Percentiles rank a stretch among this genome's conserved stretches.
Conservation (phyloP, 1,139 yeast genomes). For the Blastobotrys serpentis region DNA sequence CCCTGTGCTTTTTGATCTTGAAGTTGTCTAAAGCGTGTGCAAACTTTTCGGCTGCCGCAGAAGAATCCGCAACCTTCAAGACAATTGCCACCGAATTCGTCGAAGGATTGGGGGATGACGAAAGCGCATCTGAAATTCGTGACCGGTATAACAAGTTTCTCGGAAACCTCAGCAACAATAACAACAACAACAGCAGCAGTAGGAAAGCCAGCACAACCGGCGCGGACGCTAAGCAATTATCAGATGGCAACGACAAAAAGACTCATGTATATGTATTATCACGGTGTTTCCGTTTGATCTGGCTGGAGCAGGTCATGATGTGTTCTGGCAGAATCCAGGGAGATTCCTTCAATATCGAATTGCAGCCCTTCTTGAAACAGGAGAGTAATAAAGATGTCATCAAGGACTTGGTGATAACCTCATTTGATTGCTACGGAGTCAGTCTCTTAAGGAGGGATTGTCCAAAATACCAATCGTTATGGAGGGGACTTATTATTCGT, state of each 20-base stretch:
- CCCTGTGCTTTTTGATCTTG: conserved; percentile 8
- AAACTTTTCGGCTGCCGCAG: not conserved
- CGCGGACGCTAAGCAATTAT: too few species aligned
- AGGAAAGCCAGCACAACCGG: too few species aligned
- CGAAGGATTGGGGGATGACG: conserved; percentile 8
- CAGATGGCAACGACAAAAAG: conserved; percentile 12
- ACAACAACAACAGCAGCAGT: conserved; percentile 3
- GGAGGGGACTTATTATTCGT: conserved; percentile 36
- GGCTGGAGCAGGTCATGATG: conserved; percentile 37
- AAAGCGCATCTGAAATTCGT: conserved; percentile 2
- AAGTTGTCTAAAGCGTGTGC: not conserved
- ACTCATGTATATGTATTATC: conserved; percentile 20
- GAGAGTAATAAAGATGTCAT: conserved; percentile 32
- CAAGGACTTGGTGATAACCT: conserved; percentile 35
- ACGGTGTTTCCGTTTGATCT: conserved; percentile 33
- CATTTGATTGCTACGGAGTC: conserved; percentile 40
- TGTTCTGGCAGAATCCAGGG: conserved; percentile 30
- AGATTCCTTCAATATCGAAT: conserved; percentile 29
- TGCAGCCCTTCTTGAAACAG: conserved; percentile 31
- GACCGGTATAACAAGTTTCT: conserved; percentile 10
- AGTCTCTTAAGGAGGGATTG: conserved; percentile 33
- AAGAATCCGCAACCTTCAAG: conserved; percentile 9
- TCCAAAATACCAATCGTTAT: conserved; percentile 28
- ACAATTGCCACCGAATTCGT: conserved; percentile 9
- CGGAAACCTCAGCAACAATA: conserved; percentile 3